Conservation (phyloP, 2,329 filamentous ascomycete genomes). For the Arachnomyces sp. region DNA sequence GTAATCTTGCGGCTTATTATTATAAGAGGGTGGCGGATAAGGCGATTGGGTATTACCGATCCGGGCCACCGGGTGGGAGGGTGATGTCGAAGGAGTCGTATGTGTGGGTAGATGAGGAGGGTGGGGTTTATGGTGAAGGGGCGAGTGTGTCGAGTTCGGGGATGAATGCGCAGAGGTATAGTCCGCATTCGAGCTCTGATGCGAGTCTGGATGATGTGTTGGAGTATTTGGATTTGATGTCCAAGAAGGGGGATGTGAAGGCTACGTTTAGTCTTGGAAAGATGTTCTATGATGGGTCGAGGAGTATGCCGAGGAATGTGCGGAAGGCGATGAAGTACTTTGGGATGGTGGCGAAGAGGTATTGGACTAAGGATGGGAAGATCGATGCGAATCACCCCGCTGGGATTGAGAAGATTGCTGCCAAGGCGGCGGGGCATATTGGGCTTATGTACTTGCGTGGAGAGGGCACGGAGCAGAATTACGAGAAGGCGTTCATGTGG, state of each 20-base stretch:
- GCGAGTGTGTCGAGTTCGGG: slow-evolving; percentile 86
- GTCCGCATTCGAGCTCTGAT: slow-evolving; percentile 68
- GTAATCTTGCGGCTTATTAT: slow-evolving; percentile 74
- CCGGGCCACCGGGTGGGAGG: slow-evolving; percentile 82
- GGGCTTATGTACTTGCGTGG: slow-evolving; percentile 85
- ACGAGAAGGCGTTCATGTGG: slow-evolving; percentile 67
- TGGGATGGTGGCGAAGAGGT: slow-evolving; percentile 65
- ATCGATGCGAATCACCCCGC: slow-evolving; percentile 60
- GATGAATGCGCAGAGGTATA: slow-evolving; percentile 65
- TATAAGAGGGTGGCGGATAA: slow-evolving; percentile 94
- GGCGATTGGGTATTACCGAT: slow-evolving; percentile 76
- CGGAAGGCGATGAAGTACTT: slow-evolving; percentile 72
- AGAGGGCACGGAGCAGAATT: slow-evolving; percentile 74
- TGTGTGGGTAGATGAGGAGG: slow-evolving; percentile 79
- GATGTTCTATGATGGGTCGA: slow-evolving; percentile 79
- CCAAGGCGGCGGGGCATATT: slow-evolving; percentile 77
- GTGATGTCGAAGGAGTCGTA: slow-evolving; percentile 69
- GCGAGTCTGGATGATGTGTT: slow-evolving; percentile 80
- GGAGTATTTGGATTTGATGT: slow-evolving; percentile 86
- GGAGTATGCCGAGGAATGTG: slow-evolving; percentile 64
- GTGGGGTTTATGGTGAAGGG: slow-evolving; percentile 90
- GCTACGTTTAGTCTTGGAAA: slow-evolving; percentile 79
- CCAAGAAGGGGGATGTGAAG: slow-evolving; percentile 79
- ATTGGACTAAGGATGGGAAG: slow-evolving; percentile 75
- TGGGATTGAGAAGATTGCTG: slow-evolving; percentile 67